A percentile compares a stretch with the other conserved stretches of the same genome.
Conservation (phyloP, 2,329 filamentous ascomycete genomes). For the Fusarium cyanostomum region DNA sequence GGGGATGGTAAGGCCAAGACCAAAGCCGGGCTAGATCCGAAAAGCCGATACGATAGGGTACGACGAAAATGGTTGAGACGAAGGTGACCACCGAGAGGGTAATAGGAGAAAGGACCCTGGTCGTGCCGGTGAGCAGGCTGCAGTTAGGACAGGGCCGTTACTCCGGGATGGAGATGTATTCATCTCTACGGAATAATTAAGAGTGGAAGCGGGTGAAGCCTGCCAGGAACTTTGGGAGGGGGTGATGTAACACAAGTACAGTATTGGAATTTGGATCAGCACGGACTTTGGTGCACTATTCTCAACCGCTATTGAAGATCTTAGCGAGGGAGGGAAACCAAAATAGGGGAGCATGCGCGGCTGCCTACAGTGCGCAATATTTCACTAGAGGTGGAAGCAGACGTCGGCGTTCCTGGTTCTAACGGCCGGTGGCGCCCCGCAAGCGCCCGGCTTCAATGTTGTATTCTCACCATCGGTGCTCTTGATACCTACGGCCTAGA, state of each 20-base stretch:
- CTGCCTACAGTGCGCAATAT: conserved; percentile 24
- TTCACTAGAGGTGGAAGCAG: conserved; percentile 19
- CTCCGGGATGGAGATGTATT: conserved; percentile 35
- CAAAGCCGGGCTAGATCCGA: conserved; percentile 34
- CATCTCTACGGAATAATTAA: conserved; percentile 34
- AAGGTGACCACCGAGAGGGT: conserved; percentile 12
- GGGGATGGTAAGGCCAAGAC: conserved; percentile 27
- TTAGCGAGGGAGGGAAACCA: no score
- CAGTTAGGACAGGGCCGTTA: conserved; percentile 31
- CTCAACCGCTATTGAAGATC: background rate
- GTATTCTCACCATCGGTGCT: background rate
- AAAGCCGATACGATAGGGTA: conserved; percentile 37
- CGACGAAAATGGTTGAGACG: conserved; percentile 20
- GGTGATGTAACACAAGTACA: conserved; percentile 38
- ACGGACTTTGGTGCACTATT: background rate
- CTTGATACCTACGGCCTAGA: background rate
- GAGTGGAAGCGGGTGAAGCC: conserved; percentile 15
- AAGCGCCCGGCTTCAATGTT: conserved; percentile 10
- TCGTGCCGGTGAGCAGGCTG: conserved; percentile 27
- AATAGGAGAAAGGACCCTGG: conserved; percentile 26
- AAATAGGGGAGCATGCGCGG: background rate
- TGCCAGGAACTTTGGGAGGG: conserved; percentile 40
- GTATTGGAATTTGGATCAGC: conserved; percentile 7
- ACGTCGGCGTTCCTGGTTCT: conserved; percentile 27
- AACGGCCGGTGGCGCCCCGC: conserved; percentile 29